These are phyloP conservation scores for Anisogramma anomala DNA, from an alignment of 2,329 filamentous ascomycete species.

Conservation along the genomic window DNA sequence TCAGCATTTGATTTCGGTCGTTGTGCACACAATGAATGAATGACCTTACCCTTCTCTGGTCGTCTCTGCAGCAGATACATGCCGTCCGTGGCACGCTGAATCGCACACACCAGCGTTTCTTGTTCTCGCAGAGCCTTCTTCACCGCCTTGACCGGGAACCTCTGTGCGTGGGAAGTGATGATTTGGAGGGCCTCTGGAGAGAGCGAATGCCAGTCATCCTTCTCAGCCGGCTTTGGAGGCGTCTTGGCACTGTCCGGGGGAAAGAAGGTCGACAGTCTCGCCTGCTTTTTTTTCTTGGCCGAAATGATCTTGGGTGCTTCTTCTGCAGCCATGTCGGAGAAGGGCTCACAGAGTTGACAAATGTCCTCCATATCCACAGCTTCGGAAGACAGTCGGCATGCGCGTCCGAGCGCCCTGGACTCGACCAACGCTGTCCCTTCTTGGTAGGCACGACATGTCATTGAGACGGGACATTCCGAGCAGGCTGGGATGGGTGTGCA, in stretches of 20 bases:
- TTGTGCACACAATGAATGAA: background rate
- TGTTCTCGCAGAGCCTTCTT: constrained; percentile 43
- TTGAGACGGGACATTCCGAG: constrained; percentile 35
- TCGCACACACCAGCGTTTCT: constrained; percentile 41
- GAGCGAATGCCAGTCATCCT: background rate
- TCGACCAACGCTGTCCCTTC: constrained; percentile 31
- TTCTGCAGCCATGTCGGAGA: constrained; percentile 27
- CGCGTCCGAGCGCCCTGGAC: constrained; percentile 1
- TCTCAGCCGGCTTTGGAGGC: background rate
- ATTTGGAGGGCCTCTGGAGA: constrained; percentile 21
- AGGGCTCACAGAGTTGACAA: constrained; percentile 37
- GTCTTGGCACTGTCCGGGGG: background rate
- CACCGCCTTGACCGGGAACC: constrained; percentile 38
- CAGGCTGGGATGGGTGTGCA: constrained; percentile 51
- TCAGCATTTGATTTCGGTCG: background rate
- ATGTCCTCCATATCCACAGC: constrained; percentile 37
- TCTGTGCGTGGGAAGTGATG: constrained; percentile 34
- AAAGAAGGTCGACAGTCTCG: constrained; percentile 26
- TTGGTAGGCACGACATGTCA: constrained; percentile 38
- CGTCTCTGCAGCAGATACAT: constrained; percentile 38
- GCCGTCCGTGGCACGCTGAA: constrained; percentile 30
- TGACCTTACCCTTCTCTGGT: constrained; percentile 32
- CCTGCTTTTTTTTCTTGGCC: constrained; percentile 18
- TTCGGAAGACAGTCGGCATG: background rate
- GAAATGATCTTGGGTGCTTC: constrained; percentile 5